A percentile compares a stretch with the other conserved stretches of the same genome.
Conservation (phyloP, 495 filamentous ascomycete species). For the Hyaloscypha bicolor region DNA sequence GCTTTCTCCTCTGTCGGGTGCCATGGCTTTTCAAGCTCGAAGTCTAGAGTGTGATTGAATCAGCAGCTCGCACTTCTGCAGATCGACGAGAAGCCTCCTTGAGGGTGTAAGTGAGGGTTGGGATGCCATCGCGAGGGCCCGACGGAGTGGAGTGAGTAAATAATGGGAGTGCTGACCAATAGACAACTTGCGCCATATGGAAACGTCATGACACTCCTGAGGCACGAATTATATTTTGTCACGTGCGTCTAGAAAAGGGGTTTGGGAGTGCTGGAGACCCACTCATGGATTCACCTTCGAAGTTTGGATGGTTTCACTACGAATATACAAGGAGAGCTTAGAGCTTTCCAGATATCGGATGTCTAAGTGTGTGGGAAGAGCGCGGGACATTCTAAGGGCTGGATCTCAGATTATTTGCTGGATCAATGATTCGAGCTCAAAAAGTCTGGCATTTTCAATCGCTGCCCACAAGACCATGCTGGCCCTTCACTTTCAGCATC, state of each 20-base stretch:
- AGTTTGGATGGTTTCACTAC: too few relatives aligned
- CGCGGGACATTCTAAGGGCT: too few relatives aligned
- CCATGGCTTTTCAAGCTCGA: constrained; percentile 31
- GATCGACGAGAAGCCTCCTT: neutral
- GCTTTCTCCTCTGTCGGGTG: constrained; percentile 38
- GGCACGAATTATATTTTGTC: too few relatives aligned
- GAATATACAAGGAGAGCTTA: too few relatives aligned
- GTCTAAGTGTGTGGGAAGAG: too few relatives aligned
- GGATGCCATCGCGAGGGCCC: neutral
- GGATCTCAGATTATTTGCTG: too few relatives aligned
- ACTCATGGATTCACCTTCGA: too few relatives aligned
- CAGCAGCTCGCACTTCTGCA: neutral
- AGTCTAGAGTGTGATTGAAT: neutral
- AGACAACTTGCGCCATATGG: neutral
- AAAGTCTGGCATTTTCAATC: neutral
- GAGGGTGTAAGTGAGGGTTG: neutral
- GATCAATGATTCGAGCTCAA: too few relatives aligned
- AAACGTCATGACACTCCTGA: too few relatives aligned
- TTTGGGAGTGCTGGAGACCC: too few relatives aligned
- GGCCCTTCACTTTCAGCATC: neutral
- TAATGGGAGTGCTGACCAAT: constrained; percentile 4
- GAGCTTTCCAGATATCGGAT: too few relatives aligned
- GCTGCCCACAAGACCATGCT: neutral
- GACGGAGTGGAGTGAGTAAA: neutral
- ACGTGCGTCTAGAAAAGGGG: too few relatives aligned